phyloP scores from a whole-genome alignment of 106 monocot species.

The Dendrobium officinale region DNA sequence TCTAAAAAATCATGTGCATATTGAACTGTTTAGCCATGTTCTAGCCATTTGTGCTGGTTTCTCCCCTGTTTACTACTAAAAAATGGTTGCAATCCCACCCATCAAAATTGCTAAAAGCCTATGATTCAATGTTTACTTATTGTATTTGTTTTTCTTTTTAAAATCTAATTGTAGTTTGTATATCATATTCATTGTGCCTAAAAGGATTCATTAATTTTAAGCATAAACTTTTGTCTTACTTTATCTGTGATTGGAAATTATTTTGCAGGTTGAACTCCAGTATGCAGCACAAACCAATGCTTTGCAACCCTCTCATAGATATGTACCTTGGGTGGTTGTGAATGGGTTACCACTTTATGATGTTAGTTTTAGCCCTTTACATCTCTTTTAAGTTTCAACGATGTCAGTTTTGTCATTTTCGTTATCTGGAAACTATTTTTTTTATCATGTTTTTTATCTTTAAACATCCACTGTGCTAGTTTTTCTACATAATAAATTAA shows the following conservation, averaged over 20 bases:
- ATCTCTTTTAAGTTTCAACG: not conserved
- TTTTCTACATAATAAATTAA: not conserved
- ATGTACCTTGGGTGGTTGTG: conserved; percentile 65
- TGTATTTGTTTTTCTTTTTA: no score
- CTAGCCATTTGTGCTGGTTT: no score
- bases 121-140: not conserved
- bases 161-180: not conserved
- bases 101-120: not conserved
- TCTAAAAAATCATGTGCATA: not conserved
- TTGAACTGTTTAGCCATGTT: not conserved
- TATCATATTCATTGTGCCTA: not conserved
- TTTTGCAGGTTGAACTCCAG: conserved; percentile 47
- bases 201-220: not conserved
- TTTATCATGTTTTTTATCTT: not conserved
- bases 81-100: no score
- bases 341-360: conserved; percentile 53
- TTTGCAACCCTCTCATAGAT: conserved; percentile 50
- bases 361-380: conserved; percentile 20
- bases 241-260: not conserved
- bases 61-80: no score
- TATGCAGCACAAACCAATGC: conserved; percentile 55
- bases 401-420: not conserved
- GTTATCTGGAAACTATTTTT: not conserved
- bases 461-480: not conserved
- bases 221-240: not conserved